Base-by-base conservation (phyloP, 371 early-diverging fungal species). In the Spraguea lophii region DNA sequence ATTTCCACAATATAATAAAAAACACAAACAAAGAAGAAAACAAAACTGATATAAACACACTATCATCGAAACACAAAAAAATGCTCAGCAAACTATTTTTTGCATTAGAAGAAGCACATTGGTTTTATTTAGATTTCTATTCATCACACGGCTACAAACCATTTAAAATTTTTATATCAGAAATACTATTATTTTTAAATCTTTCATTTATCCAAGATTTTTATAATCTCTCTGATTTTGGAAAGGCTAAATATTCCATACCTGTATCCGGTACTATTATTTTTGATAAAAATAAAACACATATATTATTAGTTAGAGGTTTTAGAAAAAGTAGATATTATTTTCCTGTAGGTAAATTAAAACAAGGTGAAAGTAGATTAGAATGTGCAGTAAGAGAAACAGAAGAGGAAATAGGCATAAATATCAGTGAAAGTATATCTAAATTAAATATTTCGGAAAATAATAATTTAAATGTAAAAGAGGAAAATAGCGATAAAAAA, bases 181-280 rank as follows among this genome's bases (percentile, higher is more conserved):
- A 30, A 30, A n/a, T n/a, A n/a, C n/a, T n/a, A n/a, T n/a, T n/a
- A n/a, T n/a, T n/a, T n/a, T n/a, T n/a, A n/a, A 25, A 25, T 16
- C 23, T 22, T 32, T 2, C 30, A 3, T 9, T 27, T 6, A 6
- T 25, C 2, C 2, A 2, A 3, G 23, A 46, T 25, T 53, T 65
- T 13, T 85, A 88, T 56, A 68, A 75, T 16, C 84, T 84, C 4
- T 75, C 73, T 26, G 80, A 78, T 43, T 97, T 94, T 68, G 77
- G 85, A 75, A 78, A 81, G 54, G 94, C 94, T 75, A 88, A 92
- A 69, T 78, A 84, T 57, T 74, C 82, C 35, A 89, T 97, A 15
- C 94, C 95, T 7, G 94, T 93, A 12, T 94, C 88, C 67, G 98
- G 98, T 1, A 89, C 90, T n/a, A 85, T 95, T 45, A 78, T 97